Conservation (phyloP, 179 eudicot species). For the Silene coronaria region DNA sequence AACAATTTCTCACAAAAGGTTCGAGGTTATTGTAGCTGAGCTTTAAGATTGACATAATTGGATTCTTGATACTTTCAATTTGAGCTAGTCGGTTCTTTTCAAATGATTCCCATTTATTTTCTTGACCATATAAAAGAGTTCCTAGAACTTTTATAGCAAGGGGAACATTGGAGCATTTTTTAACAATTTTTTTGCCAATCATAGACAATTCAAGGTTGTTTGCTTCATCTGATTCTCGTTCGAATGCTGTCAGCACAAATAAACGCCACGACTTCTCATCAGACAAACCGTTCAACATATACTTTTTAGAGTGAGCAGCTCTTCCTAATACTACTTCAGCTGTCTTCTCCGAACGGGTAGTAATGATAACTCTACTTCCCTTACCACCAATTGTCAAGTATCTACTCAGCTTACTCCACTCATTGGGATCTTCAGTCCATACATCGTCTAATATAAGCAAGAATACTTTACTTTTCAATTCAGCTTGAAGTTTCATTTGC, state of each 20-base stretch:
- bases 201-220: neutral
- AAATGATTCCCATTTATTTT: neutral
- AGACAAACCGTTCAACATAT: neutral
- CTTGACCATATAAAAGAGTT: slow-evolving; percentile 18
- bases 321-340: neutral
- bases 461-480: slow-evolving; percentile 4
- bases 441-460: slow-evolving; percentile 31
- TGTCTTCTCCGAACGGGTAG: too few species aligned
- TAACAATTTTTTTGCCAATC: slow-evolving; percentile 6
- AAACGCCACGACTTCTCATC: slow-evolving; percentile 3
- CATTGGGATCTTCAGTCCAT: slow-evolving; percentile 18
- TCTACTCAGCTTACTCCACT: slow-evolving; percentile 18
- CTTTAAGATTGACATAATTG: neutral
- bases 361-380: too few species aligned
- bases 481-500: neutral
- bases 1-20: slow-evolving; percentile 5
- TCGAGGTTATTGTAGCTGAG: slow-evolving; percentile 1
- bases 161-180: slow-evolving; percentile 24
- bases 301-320: neutral
- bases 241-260: neutral
- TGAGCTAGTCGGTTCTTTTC: neutral
- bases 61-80: neutral
- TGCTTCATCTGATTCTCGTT: neutral
- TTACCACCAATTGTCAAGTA: too few species aligned
- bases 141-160: slow-evolving; percentile 21